Base-by-base conservation (phyloP, 352 stramenopile genomes). In the Globisporangium parvum region DNA sequence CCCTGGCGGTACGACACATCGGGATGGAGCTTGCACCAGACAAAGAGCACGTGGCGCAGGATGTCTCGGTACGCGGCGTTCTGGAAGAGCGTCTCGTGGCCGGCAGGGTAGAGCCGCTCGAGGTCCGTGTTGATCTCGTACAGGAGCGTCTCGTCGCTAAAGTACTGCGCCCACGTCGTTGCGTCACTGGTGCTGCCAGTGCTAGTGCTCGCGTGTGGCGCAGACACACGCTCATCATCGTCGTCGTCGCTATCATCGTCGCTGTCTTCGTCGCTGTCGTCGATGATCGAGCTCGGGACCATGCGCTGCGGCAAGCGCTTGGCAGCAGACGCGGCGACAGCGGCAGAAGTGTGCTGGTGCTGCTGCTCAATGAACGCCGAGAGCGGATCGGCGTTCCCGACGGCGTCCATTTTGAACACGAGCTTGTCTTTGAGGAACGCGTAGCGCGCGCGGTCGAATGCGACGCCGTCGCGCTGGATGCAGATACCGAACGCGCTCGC, bases 81-180 rank as follows among this genome's bases (percentile, higher is more conserved):
- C 51, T 91, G 80, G 59, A 93, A 93, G 47, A 88, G 87, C 10
- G 31, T 68, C 56, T 93, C 83, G 23, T 88, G 87, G 31, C 83
- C 83, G 1, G 71, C 66, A 2, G 83, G 83, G 50, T 87, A 91
- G 39, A 93, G 55, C 6, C 81, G 77, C 42, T 91, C 73, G 39
- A 93, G 52, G 50, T 93, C 83, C 39, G 74, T 91, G 53, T 93
- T 89, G 59, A 93, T 93, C 61, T 91, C 83, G 37, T 87, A 70
- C 37, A 91, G 49, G 24, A 93, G 54, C 10, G 59, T 71, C 15
- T 88, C 83, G 51, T 93, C 76, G 26, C 59, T 81, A 55, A 88
- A 90, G 48, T 76, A 87, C 57, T 90, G 78, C 14, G 63, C 71
- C 78, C 80, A 90, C 15, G 64, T 48, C 40, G 31, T 18, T 1